A percentile compares a stretch with the other conserved stretches of the same genome.
These are phyloP conservation scores for Pilaira anomala DNA, from an alignment of 192 early-diverging fungal genomes.

Conservation along the genomic window DNA sequence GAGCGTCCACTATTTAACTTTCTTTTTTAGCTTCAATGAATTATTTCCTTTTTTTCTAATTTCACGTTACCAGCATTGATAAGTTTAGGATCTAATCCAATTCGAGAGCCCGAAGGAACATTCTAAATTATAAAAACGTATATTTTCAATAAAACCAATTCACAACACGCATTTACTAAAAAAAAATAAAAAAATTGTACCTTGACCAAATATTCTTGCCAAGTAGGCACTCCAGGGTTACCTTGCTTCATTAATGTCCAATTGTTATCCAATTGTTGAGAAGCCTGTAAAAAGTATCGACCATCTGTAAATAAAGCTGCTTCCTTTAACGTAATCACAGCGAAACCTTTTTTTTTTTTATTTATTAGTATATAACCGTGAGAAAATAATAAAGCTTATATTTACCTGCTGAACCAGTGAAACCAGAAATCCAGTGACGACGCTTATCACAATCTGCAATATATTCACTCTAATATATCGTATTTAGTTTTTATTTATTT, in stretches of 20 bases:
- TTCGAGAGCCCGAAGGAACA: conserved; percentile 69
- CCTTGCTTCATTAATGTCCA: conserved; percentile 96
- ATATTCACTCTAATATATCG: conserved; percentile 83
- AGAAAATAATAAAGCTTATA: background rate
- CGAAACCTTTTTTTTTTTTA: too few species aligned
- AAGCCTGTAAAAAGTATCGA: conserved; percentile 95
- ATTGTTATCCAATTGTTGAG: conserved; percentile 84
- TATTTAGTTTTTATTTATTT: background rate
- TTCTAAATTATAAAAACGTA: conserved; percentile 30
- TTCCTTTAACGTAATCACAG: conserved; percentile 73
- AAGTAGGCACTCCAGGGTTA: conserved; percentile 79
- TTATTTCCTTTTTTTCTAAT: background rate
- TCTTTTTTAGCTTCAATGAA: background rate
- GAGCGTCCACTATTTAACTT: conserved; percentile 36
- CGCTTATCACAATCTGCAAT: conserved; percentile 86
- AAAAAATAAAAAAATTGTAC: conserved; percentile 32
- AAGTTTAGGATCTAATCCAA: conserved; percentile 90
- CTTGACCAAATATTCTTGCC: conserved; percentile 84
- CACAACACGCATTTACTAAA: background rate
- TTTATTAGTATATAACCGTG: conserved; percentile 16
- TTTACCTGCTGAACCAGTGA: conserved; percentile 93
- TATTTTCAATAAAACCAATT: background rate
- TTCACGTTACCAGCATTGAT: conserved; percentile 63
- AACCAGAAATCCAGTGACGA: conserved; percentile 89
- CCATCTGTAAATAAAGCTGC: conserved; percentile 97